Conservation (phyloP, 2,329 filamentous ascomycete genomes). For the Sporothrix variecibatus region DNA sequence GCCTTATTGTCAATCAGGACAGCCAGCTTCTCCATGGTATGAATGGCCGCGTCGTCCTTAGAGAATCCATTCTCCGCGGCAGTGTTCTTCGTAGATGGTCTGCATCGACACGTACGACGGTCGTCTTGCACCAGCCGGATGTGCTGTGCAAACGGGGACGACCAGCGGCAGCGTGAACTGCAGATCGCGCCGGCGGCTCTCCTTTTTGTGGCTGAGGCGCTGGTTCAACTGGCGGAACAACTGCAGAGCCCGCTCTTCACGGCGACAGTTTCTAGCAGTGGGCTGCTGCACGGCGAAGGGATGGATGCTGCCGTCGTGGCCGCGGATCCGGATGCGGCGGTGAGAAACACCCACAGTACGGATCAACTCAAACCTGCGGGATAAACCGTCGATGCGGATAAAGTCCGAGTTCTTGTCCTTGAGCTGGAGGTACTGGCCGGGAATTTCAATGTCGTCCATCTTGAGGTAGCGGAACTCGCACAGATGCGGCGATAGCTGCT, state of each 20-base stretch:
- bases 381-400: conserved; percentile 96
- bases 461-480: conserved; percentile 98
- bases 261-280: conserved; percentile 83
- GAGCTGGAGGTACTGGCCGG: conserved; percentile 94
- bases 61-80: conserved; percentile 80
- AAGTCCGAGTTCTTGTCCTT: conserved; percentile 99
- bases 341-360: conserved; percentile 89
- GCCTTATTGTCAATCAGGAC: conserved; percentile 70
- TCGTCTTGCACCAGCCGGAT: conserved; percentile 97
- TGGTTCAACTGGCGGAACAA: conserved; percentile 98
- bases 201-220: conserved; percentile 86
- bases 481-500: conserved; percentile 84
- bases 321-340: conserved; percentile 89
- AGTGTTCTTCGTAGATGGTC: conserved; percentile 95
- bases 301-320: conserved; percentile 96
- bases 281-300: conserved; percentile 96
- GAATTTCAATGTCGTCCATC: conserved; percentile 97
- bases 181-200: conserved; percentile 87
- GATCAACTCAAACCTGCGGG: conserved; percentile 86
- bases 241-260: conserved; percentile 93
- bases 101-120: conserved; percentile 91
- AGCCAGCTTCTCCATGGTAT: conserved; percentile 91
- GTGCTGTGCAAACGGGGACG: conserved; percentile 87
- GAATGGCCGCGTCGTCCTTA: conserved; percentile 94
- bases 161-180: conserved; percentile 96